Conservation (phyloP, 805 yeast genomes). For the Debaryomyces castellii region DNA sequence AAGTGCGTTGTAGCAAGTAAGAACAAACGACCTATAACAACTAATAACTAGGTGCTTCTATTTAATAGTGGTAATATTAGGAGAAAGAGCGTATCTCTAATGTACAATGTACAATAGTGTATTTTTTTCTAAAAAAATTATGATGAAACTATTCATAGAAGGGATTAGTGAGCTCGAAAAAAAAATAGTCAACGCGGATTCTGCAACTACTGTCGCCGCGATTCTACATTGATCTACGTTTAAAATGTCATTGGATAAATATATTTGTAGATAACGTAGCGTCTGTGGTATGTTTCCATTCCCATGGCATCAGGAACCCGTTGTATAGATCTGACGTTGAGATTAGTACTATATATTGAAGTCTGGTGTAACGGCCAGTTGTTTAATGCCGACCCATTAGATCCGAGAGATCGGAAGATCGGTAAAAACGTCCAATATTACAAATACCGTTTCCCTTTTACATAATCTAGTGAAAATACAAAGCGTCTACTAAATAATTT, state of each 20-base stretch:
- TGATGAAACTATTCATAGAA: not conserved
- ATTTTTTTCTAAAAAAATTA: not conserved
- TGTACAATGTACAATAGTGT: not conserved
- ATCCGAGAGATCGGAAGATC: not conserved
- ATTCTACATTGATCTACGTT: not conserved
- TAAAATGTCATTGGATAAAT: no score
- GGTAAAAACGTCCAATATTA: not conserved
- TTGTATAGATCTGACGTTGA: not conserved
- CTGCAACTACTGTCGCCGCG: not conserved
- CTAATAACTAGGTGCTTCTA: no score
- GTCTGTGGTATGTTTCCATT: no score
- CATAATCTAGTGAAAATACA: not conserved
- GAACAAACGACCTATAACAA: not conserved
- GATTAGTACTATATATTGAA: no score
- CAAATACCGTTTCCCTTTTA: not conserved
- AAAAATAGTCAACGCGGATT: not conserved
- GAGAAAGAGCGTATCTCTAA: not conserved
- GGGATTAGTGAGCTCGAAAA: conserved; percentile 1
- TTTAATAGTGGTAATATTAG: not conserved
- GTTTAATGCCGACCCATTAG: not conserved
- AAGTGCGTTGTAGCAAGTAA: not conserved
- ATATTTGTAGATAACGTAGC: no score
- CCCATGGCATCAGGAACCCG: not conserved
- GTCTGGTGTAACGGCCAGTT: not conserved
- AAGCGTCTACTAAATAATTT: no score